Evolutionary conservation across 192 early-diverging fungal genomes (phyloP).

Genomic region (Backusella morwellensis): DNA sequence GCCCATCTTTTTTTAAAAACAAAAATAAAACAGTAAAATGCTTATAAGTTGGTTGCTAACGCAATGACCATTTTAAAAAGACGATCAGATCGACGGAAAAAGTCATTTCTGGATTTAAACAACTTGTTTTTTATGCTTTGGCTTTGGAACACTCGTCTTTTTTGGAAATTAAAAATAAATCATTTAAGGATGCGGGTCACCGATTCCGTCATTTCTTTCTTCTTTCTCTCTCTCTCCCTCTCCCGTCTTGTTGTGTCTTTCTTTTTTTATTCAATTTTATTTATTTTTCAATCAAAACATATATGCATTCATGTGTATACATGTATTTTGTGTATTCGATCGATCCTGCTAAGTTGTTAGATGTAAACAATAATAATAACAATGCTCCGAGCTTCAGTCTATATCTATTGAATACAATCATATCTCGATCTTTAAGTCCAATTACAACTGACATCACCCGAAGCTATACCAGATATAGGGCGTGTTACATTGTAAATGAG

Average conservation of each 20-base stretch:
- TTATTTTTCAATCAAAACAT: not conserved
- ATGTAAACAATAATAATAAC: not conserved
- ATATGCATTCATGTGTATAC: not conserved
- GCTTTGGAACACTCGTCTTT: not conserved
- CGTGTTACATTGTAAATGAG: not conserved
- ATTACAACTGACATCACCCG: not conserved
- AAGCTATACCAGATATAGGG: not conserved
- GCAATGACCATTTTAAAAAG: not conserved
- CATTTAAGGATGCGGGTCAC: not conserved
- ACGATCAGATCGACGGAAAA: not conserved
- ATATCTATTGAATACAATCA: not conserved
- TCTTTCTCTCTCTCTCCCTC: not conserved
- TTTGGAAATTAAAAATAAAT: not conserved
- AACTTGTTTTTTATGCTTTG: not conserved
- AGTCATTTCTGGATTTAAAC: not conserved
- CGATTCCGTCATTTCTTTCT: not conserved
- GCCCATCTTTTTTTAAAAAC: not conserved
- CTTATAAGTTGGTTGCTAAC: not conserved
- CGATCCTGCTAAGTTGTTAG: not conserved
- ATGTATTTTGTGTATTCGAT: not conserved
- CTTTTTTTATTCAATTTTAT: not conserved
- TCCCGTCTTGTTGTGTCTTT: not conserved
- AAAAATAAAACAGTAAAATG: not conserved
- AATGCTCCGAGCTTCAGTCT: not conserved
- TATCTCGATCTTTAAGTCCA: not conserved